Evolutionary conservation across 352 stramenopile species (phyloP), one percentile per base, ranked within the genome.

Genomic region (Detonula confervacea): DNA sequence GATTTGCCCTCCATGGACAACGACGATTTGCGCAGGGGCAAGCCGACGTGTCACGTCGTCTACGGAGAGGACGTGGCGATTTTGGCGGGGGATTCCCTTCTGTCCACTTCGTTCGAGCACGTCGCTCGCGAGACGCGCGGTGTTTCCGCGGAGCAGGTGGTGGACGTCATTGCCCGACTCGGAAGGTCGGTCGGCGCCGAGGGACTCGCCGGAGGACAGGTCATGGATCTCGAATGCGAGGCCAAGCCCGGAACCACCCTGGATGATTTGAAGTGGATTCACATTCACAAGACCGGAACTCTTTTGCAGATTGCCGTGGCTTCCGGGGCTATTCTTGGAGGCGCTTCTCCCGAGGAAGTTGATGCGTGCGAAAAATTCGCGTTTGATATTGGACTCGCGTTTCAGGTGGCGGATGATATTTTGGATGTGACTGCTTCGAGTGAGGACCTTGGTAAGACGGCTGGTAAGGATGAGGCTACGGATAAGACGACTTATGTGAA

Each of bases 341-440:
- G 93, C 37, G 93, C 93, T 18, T 92, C 69, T 5, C 60, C 85
- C 1, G 84, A 94, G 47, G 91, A 96, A 73, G 89, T 96, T 4
- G 76, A 81, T 70, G 81, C 82, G 5, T 93, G 88, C 72, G 93
- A 96, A 70, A 86, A 83, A 37, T 96, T 94, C 80, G 92, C 91
- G 12, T 84, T 95, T 42, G 90, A 95, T 62, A 95, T 96, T 78
- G 93, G 93, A 22, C 75, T 96, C 29, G 93, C 93, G 0, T 96
- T 96, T 74, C 93, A 96, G 75, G 92, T 96, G 24, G 93, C 93
- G 2, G 93, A 96, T 83, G 93, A 96, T 83, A 96, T 96, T 80
- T 81, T 96, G 59, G 93, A 96, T 87, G 91, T 94, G 22, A 96
- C 93, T 12, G 86, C 88, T 52, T 93, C 89, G 9, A 93, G 88